phyloP scores from a whole-genome alignment of 768 basidiomycete genomes.

The Mycena filopes region DNA sequence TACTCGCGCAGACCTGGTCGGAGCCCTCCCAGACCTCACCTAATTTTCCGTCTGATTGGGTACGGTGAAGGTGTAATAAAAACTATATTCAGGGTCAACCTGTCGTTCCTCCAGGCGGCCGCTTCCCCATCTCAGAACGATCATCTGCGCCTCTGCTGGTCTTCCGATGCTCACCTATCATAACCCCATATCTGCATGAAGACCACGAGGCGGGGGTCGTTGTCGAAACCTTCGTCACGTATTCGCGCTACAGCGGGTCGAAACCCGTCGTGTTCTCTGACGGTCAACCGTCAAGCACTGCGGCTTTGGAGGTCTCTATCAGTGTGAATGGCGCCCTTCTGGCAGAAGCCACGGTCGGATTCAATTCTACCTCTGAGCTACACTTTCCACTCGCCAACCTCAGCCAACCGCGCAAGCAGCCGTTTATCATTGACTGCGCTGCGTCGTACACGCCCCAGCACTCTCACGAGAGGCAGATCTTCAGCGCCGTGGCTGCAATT shows the following conservation, averaged over 20 bases:
- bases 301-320: constrained; percentile 22
- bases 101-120: constrained; percentile 56
- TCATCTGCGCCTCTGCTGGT: constrained; percentile 53
- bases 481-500: constrained; percentile 34
- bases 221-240: constrained; percentile 28
- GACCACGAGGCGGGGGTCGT: constrained; percentile 39
- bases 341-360: neutral
- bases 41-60: constrained; percentile 12
- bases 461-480: neutral
- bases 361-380: constrained; percentile 26
- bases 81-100: constrained; percentile 55
- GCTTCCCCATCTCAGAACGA: constrained; percentile 49
- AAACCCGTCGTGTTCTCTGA: constrained; percentile 6
- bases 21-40: neutral
- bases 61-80: constrained; percentile 59
- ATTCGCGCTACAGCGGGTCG: constrained; percentile 15
- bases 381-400: constrained; percentile 30
- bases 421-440: constrained; percentile 21
- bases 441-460: constrained; percentile 9
- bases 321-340: constrained; percentile 5
- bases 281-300: neutral
- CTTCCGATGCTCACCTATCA: constrained; percentile 57
- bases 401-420: constrained; percentile 26
- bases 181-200: constrained; percentile 58
- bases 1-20: constrained; percentile 26